Conservation (phyloP, 345 rosid genomes). For the Pseudoturritis turrita region DNA sequence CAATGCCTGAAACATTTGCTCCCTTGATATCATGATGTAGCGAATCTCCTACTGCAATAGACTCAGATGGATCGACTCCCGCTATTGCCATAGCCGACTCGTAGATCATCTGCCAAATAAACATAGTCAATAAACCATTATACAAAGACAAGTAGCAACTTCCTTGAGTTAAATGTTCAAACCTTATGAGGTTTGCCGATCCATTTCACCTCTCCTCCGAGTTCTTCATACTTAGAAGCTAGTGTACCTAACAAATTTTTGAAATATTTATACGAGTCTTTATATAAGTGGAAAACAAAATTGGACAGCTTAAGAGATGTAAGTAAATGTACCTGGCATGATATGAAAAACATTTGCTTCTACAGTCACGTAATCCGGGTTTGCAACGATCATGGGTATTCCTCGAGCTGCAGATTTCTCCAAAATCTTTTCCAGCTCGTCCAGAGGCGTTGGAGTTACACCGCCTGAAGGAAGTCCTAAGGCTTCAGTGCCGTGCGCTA, state of each 20-base stretch:
- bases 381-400: conserved; percentile 93
- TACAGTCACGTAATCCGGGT: conserved; percentile 91
- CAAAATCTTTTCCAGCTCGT: conserved; percentile 76
- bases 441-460: conserved; percentile 49
- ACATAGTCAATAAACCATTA: neutral
- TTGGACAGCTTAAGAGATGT: neutral
- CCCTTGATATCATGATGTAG: conserved; percentile 91
- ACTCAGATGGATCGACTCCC: conserved; percentile 48
- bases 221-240: conserved; percentile 81
- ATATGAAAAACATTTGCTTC: conserved; percentile 77
- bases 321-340: conserved; percentile 69
- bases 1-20: conserved; percentile 79
- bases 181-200: conserved; percentile 97
- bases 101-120: conserved; percentile 62
- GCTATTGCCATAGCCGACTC: conserved; percentile 70
- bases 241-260: conserved; percentile 47
- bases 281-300: neutral
- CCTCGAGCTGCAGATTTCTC: conserved; percentile 59
- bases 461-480: conserved; percentile 69
- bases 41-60: conserved; percentile 83
- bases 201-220: conserved; percentile 94
- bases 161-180: neutral
- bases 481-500: conserved; percentile 92
- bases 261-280: neutral
- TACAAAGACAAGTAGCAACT: neutral